Evolutionary conservation across 371 early-diverging fungal genomes (phyloP).

Genomic region (Mortierella polycephala): DNA sequence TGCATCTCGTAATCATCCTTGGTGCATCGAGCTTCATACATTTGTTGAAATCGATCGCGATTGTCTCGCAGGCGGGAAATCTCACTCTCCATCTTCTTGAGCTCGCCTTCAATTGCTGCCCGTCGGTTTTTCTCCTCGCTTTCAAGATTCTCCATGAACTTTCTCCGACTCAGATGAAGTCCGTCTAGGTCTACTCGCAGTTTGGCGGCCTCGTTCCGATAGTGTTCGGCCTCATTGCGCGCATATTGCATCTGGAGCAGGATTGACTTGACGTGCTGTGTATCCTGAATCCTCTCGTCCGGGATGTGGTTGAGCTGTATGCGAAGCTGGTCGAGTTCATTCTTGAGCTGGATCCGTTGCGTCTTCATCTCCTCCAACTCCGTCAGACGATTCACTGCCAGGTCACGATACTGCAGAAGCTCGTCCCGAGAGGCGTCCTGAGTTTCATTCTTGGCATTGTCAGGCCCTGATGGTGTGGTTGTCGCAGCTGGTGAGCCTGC

Average conservation of each 20-base stretch:
- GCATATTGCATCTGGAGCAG: conserved; percentile 65
- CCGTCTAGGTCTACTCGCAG: conserved; percentile 72
- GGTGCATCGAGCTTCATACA: conserved; percentile 75
- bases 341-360: conserved; percentile 58
- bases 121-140: conserved; percentile 75
- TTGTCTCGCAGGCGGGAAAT: conserved; percentile 79
- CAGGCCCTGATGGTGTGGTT: conserved; percentile 21
- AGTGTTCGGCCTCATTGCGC: conserved; percentile 60
- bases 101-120: conserved; percentile 66
- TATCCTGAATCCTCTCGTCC: conserved; percentile 59
- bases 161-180: conserved; percentile 73
- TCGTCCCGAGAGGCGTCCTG: conserved; percentile 49
- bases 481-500: conserved; percentile 20
- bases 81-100: conserved; percentile 79
- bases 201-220: conserved; percentile 62
- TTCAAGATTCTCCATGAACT: conserved; percentile 58
- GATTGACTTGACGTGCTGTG: conserved; percentile 60
- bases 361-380: conserved; percentile 67
- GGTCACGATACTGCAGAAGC: conserved; percentile 55
- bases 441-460: conserved; percentile 19
- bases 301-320: conserved; percentile 62
- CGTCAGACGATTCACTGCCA: conserved; percentile 63
- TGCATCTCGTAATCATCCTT: conserved; percentile 72
- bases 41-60: conserved; percentile 81
- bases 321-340: conserved; percentile 61